phyloP scores from a whole-genome alignment of 148 eudicot genomes.

The Camellia lanceoleosa region DNA sequence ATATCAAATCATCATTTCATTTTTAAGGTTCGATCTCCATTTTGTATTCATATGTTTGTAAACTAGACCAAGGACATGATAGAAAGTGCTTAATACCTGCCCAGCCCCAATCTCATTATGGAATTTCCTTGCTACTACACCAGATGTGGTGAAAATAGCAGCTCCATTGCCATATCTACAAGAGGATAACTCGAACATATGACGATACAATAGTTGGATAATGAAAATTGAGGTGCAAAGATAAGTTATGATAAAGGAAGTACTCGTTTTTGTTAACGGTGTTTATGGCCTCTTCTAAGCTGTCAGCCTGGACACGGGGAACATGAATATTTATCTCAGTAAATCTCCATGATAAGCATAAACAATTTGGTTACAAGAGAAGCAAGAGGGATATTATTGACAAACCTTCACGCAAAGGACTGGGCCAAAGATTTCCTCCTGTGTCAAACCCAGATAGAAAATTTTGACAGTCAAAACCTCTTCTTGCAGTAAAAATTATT shows the following conservation, averaged over 20 bases:
- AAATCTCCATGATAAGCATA: background rate
- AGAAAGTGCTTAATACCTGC: constrained; percentile 52
- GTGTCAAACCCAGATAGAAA: constrained; percentile 20
- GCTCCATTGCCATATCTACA: constrained; percentile 94
- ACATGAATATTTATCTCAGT: background rate
- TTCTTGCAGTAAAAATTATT: background rate
- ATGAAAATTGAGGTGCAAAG: background rate
- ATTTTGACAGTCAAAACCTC: background rate
- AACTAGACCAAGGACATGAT: background rate
- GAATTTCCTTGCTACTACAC: constrained; percentile 92
- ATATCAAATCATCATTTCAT: too few relatives aligned
- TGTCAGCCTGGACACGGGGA: constrained; percentile 58
- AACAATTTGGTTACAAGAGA: background rate
- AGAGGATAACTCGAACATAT: background rate
- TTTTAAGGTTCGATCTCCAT: background rate
- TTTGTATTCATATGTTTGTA: background rate
- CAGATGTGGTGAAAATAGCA: constrained; percentile 87
- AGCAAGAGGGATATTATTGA: constrained; percentile 11
- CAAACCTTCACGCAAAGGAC: constrained; percentile 97
- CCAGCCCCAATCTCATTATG: constrained; percentile 96
- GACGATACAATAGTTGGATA: background rate
- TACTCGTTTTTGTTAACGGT: too few relatives aligned
- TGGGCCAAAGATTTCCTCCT: constrained; percentile 99
- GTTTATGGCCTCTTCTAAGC: constrained; percentile 86
- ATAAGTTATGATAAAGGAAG: background rate